Evolutionary conservation across 331 rosid genomes (phyloP).

Genomic region (Rhamnella rubrinervis): DNA sequence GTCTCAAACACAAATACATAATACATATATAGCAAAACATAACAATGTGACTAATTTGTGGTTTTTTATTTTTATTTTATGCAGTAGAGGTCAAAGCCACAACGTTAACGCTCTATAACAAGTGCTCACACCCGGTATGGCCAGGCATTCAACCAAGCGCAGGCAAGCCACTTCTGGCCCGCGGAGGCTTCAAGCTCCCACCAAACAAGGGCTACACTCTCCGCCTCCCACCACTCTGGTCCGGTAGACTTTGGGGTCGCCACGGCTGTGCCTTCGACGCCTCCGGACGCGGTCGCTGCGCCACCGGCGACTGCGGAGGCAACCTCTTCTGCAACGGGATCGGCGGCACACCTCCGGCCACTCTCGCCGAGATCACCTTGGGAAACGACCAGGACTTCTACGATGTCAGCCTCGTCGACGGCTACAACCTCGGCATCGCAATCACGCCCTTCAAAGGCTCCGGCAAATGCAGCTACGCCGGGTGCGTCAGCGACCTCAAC

Average conservation of each 20-base stretch:
- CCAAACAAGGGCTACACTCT: conserved; percentile 57
- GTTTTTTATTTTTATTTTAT: neutral
- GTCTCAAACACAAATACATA: neutral
- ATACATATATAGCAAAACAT: too few relatives aligned
- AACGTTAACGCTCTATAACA: conserved; percentile 53
- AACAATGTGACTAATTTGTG: conserved; percentile 15
- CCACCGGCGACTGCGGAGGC: conserved; percentile 95
- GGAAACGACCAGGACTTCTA: conserved; percentile 88
- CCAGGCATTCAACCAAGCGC: conserved; percentile 91
- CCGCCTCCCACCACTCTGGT: conserved; percentile 75
- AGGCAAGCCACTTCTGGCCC: conserved; percentile 72
- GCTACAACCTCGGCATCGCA: conserved; percentile 81
- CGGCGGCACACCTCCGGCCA: conserved; percentile 91
- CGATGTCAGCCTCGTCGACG: conserved; percentile 91
- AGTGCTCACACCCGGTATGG: conserved; percentile 86
- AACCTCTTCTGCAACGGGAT: conserved; percentile 78
- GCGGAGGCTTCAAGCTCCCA: conserved; percentile 76
- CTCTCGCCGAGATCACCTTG: conserved; percentile 80
- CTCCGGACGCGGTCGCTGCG: conserved; percentile 71
- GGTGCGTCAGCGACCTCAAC: conserved; percentile 87
- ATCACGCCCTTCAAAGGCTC: conserved; percentile 67
- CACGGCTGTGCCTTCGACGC: conserved; percentile 85
- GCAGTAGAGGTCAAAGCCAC: conserved; percentile 48
- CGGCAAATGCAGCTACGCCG: conserved; percentile 81
- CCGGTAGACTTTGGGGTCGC: conserved; percentile 98